Percentiles rank a stretch among this genome's conserved stretches.
Evolutionary conservation across 2,329 filamentous ascomycete genomes (phyloP).

Genomic region (Hymenoscyphus albidus): DNA sequence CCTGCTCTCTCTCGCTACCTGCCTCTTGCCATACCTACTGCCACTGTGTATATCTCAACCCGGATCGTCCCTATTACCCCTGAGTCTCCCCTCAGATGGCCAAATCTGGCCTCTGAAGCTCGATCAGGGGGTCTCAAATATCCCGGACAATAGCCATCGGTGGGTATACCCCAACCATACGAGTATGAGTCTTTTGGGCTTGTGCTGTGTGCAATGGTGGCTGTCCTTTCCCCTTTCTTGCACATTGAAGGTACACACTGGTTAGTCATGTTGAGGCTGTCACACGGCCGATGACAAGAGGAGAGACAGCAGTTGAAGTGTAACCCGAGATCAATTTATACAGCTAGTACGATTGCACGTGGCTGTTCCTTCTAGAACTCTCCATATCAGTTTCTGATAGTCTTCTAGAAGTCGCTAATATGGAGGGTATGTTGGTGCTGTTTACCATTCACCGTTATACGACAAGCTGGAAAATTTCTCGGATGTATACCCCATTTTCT

Average conservation of each 20-base stretch:
- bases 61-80: not conserved
- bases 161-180: not conserved
- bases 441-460: not conserved
- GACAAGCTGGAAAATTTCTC: not conserved
- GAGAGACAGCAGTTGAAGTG: not conserved
- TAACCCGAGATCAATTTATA: too few species aligned
- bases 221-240: not conserved
- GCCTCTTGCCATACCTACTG: too few species aligned
- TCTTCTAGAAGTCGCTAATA: too few species aligned
- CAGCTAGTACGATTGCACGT: not conserved
- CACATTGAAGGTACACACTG: not conserved
- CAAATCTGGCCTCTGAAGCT: constrained; percentile 1
- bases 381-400: too few species aligned
- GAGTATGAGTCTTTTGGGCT: too few species aligned
- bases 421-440: too few species aligned
- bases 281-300: not conserved
- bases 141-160: constrained; percentile 1
- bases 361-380: not conserved
- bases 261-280: not conserved
- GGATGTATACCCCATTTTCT: not conserved
- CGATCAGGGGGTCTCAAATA: constrained; percentile 1
- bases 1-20: not conserved
- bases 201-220: not conserved
- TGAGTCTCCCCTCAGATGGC: not conserved
- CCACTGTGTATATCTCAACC: not conserved